Evolutionary conservation across 2,329 filamentous ascomycete genomes (phyloP).

Genomic region (Colletotrichum sublineola): DNA sequence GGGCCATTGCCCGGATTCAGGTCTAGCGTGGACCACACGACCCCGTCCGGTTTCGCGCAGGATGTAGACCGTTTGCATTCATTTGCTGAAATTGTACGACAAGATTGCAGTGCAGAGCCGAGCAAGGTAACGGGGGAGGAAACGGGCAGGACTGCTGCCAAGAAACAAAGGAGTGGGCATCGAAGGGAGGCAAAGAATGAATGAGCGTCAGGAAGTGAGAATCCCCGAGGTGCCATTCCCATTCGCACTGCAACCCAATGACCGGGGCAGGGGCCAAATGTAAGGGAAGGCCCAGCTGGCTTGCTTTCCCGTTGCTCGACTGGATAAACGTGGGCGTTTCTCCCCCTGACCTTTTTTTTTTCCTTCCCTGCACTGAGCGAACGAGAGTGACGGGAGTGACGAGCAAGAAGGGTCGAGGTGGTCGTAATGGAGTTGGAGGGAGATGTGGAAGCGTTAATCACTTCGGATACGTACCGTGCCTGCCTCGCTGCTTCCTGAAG

Average conservation of each 20-base stretch:
- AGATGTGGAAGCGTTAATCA: constrained; percentile 2
- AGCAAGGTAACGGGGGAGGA: neutral
- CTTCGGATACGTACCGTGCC: neutral
- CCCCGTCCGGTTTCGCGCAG: constrained; percentile 10
- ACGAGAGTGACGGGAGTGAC: neutral
- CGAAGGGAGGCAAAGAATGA: neutral
- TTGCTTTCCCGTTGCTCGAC: constrained; percentile 2
- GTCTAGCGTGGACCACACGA: constrained; percentile 18
- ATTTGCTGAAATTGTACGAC: constrained; percentile 28
- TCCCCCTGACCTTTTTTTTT: neutral
- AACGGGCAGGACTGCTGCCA: constrained; percentile 14
- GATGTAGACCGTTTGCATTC: constrained; percentile 29
- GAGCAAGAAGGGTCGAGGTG: neutral
- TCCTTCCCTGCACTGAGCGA: neutral
- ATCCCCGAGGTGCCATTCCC: neutral
- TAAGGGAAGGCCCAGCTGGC: constrained; percentile 6
- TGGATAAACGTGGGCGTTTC: constrained; percentile 17
- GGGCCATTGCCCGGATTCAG: constrained; percentile 21
- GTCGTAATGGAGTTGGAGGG: too few species aligned
- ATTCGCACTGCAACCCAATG: constrained; percentile 13
- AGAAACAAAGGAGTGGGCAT: constrained; percentile 3
- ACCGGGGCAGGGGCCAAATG: neutral
- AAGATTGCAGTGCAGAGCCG: constrained; percentile 17
- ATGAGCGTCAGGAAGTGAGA: neutral
- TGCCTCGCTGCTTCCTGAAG: too few species aligned